phyloP scores from a whole-genome alignment of 1,284 basidiomycete species.

The Ceratobasidium sp. region DNA sequence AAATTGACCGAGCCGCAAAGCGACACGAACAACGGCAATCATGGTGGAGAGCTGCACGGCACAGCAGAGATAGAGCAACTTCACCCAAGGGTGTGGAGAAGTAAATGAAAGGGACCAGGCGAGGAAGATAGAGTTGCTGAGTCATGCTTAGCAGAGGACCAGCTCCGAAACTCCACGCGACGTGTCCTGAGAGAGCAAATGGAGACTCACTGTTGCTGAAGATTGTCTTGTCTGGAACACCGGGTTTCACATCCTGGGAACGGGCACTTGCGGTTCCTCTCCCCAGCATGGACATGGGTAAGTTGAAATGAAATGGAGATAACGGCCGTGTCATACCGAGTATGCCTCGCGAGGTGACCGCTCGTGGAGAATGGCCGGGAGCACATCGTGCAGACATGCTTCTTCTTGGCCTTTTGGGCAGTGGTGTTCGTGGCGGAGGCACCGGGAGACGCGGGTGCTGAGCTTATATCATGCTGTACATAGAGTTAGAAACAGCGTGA shows the following conservation, averaged over 20 bases:
- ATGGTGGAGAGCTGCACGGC: no score
- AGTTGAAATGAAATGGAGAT: background rate
- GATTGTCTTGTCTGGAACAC: constrained; percentile 81
- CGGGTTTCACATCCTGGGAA: constrained; percentile 84
- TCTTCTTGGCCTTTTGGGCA: constrained; percentile 52
- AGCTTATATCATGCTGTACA: constrained; percentile 16
- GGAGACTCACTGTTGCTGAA: constrained; percentile 80
- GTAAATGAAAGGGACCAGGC: constrained; percentile 4
- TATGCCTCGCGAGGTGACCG: constrained; percentile 83
- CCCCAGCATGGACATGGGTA: constrained; percentile 75
- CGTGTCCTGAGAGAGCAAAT: constrained; percentile 25
- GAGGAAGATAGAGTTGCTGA: background rate
- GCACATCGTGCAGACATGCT: constrained; percentile 71
- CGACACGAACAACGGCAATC: constrained; percentile 24
- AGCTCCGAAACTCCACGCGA: constrained; percentile 6
- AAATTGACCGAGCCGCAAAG: background rate
- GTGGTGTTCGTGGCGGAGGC: constrained; percentile 35
- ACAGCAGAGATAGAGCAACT: constrained; percentile 24
- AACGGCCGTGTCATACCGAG: constrained; percentile 56
- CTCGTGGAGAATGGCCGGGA: constrained; percentile 82
- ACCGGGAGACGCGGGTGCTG: constrained; percentile 32
- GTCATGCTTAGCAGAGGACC: constrained; percentile 26
- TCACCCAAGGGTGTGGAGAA: background rate
- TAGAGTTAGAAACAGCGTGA: constrained; percentile 18
- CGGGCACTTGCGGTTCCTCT: constrained; percentile 81